phyloP scores from a whole-genome alignment of 345 rosid genomes.

The Syzygium grande region DNA sequence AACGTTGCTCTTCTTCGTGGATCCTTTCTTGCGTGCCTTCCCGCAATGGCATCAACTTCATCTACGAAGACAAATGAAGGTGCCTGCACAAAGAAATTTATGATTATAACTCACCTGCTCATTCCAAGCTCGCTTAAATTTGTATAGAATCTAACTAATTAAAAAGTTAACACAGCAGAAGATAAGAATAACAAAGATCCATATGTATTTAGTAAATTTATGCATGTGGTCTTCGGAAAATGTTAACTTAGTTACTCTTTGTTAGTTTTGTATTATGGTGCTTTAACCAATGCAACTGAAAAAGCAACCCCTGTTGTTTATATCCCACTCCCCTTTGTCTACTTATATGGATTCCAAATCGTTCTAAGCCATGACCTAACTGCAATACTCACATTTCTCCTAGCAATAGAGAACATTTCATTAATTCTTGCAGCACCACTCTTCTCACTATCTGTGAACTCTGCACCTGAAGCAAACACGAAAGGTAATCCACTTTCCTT shows the following conservation, averaged over 20 bases:
- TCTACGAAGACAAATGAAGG: slow-evolving; percentile 95
- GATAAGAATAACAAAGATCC: background rate
- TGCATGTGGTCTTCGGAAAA: background rate
- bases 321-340: background rate
- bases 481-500: slow-evolving; percentile 96
- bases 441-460: slow-evolving; percentile 89
- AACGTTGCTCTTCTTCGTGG: slow-evolving; percentile 79
- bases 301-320: background rate
- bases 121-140: background rate
- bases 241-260: background rate
- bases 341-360: background rate
- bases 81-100: slow-evolving; percentile 44
- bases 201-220: background rate
- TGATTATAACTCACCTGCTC: background rate
- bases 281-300: background rate
- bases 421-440: slow-evolving; percentile 86
- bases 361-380: background rate
- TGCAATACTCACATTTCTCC: slow-evolving; percentile 71
- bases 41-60: slow-evolving; percentile 97
- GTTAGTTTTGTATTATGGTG: background rate
- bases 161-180: background rate
- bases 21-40: slow-evolving; percentile 89
- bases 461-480: slow-evolving; percentile 96
- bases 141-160: background rate
- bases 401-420: slow-evolving; percentile 87